Base-by-base conservation (phyloP, 495 filamentous ascomycete species). In the Sordaria brevicollis region DNA sequence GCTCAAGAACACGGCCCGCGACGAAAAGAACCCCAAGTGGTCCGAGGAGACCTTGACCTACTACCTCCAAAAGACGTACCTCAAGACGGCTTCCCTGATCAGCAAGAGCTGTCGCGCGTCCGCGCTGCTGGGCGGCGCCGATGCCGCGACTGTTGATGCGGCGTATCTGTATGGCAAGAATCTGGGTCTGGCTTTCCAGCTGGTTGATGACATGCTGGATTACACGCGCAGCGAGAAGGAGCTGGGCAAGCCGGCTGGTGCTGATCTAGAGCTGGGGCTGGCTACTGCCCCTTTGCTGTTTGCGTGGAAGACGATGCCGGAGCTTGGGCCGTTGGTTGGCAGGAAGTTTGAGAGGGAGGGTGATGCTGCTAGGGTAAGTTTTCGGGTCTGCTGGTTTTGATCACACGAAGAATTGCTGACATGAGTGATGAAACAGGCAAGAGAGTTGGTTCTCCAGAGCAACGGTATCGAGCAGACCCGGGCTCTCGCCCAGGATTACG, bases 151-250 rank as follows among this genome's bases (percentile, higher is more conserved):
- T 17, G 91, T 97, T 2, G 93, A 98, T 72, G 90, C 95, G 2
- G 92, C 96, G 0, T 99, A 99, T 76, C 72, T 84, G 17, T 99
- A 97, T 77, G 95, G 95, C 36, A 92, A 89, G 80, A 97, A 98
- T 73, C 80, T 99, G 66, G 95, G 95, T 0, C 78, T 99, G 67
- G 95, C 95, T 2, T 99, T 99, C 82, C 95, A 99, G 83, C 83
- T 99, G n/a, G 94, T 99, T 11, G 95, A 99, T 74, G 95, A 99
- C 77, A 92, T 99, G 91, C 84, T 99, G 74, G 95, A 99, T 81
- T 99, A 97, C 77, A 97, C 95, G 0, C 86, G 93, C 62, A 92
- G 85, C 33, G 92, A 86, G 41, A 86, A 87, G 35, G 93, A 97
- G 78, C 83, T 99, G 35, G 95, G 95, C 65, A 99, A 99, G 78